phyloP scores from a whole-genome alignment of 2,329 filamentous ascomycete genomes.

The Pestalotiopsis sp. region DNA sequence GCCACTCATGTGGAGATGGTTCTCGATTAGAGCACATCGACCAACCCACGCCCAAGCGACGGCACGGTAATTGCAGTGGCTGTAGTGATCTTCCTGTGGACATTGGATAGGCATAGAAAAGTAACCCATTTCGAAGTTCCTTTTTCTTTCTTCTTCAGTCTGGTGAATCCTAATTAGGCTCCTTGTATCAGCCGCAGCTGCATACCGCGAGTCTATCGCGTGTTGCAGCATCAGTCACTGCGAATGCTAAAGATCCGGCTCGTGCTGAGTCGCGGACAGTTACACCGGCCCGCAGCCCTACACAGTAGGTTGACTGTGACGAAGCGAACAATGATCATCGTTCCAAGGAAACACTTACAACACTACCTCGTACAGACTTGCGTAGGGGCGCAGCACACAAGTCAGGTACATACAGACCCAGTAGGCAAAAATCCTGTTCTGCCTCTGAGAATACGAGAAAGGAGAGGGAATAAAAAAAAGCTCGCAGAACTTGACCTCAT shows the following conservation, averaged over 20 bases:
- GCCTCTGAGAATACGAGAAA: neutral
- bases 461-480: neutral
- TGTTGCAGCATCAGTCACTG: neutral
- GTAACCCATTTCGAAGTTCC: neutral
- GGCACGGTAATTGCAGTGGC: constrained; percentile 8
- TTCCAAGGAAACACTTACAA: neutral
- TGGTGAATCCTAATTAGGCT: neutral
- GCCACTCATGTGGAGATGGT: neutral
- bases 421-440: neutral
- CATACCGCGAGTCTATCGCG: constrained; percentile 1
- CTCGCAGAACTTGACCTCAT: neutral
- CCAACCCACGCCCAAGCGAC: neutral
- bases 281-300: neutral
- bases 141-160: neutral
- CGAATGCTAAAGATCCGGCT: neutral
- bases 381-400: neutral
- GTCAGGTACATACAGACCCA: neutral
- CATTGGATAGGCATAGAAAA: constrained; percentile 1
- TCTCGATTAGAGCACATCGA: neutral
- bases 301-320: neutral
- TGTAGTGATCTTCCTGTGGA: neutral
- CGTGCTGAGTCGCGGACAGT: neutral
- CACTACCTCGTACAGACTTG: neutral
- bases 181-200: constrained; percentile 2
- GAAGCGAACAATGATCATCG: neutral